Conservation (phyloP, 495 filamentous ascomycete species). For the Penicillium taxi region DNA sequence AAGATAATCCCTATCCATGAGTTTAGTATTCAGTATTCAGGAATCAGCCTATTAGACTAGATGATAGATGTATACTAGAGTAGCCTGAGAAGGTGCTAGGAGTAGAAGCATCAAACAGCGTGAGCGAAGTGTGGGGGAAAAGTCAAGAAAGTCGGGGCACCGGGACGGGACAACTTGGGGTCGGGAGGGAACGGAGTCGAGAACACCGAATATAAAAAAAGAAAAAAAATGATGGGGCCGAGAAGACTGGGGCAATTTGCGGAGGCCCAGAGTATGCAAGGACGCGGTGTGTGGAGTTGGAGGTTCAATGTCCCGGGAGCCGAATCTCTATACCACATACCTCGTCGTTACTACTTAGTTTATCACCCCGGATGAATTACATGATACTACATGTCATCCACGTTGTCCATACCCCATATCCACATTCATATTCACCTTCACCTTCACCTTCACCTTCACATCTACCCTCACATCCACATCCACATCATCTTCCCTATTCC, state of each 20-base stretch:
- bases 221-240: slow-evolving; percentile 12
- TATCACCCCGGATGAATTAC: background rate
- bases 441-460: background rate
- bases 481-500: background rate
- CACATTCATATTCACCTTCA: background rate
- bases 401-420: background rate
- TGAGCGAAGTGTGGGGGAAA: slow-evolving; percentile 38
- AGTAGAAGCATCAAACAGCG: slow-evolving; percentile 15
- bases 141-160: slow-evolving; percentile 32
- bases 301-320: slow-evolving; percentile 15
- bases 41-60: too few relatives aligned
- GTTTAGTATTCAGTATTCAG: too few relatives aligned
- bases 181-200: slow-evolving; percentile 23
- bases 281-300: slow-evolving; percentile 23
- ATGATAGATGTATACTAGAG: too few relatives aligned
- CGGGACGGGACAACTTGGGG: slow-evolving; percentile 14
- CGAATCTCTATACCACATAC: slow-evolving; percentile 1
- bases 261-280: slow-evolving; percentile 22
- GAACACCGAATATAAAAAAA: slow-evolving; percentile 10
- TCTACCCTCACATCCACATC: background rate
- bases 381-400: background rate
- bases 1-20: background rate
- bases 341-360: background rate
- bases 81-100: slow-evolving; percentile 1
- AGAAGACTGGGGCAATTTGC: slow-evolving; percentile 21